These are phyloP conservation scores for Boletellus emodensis DNA, from an alignment of 768 basidiomycete species.

Conservation along the genomic window DNA sequence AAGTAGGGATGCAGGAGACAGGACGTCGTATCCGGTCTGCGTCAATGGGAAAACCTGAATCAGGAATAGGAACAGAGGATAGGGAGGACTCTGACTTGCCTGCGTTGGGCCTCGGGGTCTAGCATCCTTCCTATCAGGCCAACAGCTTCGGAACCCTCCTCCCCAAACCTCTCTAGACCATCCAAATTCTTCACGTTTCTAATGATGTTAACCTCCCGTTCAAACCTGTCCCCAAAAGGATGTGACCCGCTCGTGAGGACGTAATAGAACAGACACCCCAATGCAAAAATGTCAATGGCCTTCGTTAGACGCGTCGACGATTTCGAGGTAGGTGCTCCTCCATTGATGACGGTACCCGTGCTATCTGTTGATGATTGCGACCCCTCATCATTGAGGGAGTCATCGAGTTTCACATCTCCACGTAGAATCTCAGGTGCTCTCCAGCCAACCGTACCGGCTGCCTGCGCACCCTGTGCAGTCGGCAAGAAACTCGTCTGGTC, in stretches of 20 bases:
- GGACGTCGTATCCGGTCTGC: conserved; percentile 83
- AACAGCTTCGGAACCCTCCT: conserved; percentile 89
- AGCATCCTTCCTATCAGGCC: conserved; percentile 81
- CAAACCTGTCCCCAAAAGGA: conserved; percentile 91
- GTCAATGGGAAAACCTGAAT: neutral
- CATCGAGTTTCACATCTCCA: conserved; percentile 92
- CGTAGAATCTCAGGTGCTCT: conserved; percentile 93
- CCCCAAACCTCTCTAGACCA: conserved; percentile 75
- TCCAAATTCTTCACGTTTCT: conserved; percentile 72
- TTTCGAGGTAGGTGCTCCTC: conserved; percentile 13
- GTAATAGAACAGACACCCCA: conserved; percentile 95
- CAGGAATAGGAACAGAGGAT: neutral
- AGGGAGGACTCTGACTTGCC: conserved; percentile 48
- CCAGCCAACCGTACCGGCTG: conserved; percentile 95
- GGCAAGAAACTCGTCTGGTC: conserved; percentile 97
- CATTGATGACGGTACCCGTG: conserved; percentile 43
- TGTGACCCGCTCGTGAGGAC: conserved; percentile 86
- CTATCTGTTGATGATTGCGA: conserved; percentile 68
- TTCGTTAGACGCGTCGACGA: conserved; percentile 76
- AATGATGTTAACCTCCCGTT: conserved; percentile 91
- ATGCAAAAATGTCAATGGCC: conserved; percentile 92
- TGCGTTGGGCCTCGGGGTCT: conserved; percentile 62
- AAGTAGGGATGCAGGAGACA: conserved; percentile 94
- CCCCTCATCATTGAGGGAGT: conserved; percentile 57
- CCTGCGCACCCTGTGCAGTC: conserved; percentile 83